phyloP scores from a whole-genome alignment of 2,329 filamentous ascomycete species.

The Aureobasidium pullulans region DNA sequence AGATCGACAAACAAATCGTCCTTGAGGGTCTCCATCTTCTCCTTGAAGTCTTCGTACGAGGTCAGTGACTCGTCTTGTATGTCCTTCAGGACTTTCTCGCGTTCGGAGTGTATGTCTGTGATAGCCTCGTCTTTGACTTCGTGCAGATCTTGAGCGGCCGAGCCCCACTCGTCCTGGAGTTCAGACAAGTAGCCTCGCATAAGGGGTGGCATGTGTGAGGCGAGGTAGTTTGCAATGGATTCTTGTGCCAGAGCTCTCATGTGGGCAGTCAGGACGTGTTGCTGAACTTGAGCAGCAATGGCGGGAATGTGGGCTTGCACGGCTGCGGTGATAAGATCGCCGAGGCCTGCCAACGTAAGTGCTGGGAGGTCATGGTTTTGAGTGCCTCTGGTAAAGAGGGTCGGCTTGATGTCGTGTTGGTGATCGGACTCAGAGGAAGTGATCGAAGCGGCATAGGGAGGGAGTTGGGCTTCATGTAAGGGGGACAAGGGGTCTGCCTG shows the following conservation, averaged over 20 bases:
- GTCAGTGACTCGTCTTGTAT: neutral
- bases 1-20: too few relatives aligned
- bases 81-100: too few relatives aligned
- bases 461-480: neutral
- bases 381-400: neutral
- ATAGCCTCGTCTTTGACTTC: neutral
- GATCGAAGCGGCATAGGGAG: neutral
- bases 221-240: neutral
- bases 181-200: neutral
- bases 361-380: neutral
- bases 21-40: too few relatives aligned
- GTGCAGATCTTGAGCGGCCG: neutral
- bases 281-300: neutral
- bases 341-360: neutral
- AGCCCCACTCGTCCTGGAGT: neutral
- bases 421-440: neutral
- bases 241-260: neutral
- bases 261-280: neutral
- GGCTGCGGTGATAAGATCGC: neutral
- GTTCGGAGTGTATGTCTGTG: neutral
- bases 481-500: neutral
- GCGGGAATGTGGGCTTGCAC: neutral
- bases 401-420: neutral
- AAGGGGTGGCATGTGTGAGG: neutral
- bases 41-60: neutral